Evolutionary conservation across 495 filamentous ascomycete species (phyloP), one percentile per base, ranked within the genome.

Genomic region (Penicillium longicatenatum): DNA sequence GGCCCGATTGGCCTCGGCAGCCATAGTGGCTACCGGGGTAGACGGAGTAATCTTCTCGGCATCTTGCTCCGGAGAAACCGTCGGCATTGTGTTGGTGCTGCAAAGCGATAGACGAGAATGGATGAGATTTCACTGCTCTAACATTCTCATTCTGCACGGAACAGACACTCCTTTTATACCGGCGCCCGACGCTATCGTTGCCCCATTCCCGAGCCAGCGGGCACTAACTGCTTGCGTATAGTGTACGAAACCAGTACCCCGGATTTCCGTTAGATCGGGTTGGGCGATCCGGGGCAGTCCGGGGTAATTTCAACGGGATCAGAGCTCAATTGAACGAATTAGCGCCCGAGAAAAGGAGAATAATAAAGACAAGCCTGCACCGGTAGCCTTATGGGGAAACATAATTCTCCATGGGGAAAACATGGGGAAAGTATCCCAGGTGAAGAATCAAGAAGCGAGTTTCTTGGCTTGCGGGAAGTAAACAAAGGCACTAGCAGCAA

Each of bases 261-360:
- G 45, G 45, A 48, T 48, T 48, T 48, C n/a, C 43, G 1, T 26
- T 29, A 30, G 45, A 8, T 24, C 16, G 2, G 16, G 5, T 30
- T 4, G 6, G 16, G 16, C 21, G 7, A 48, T 22, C n/a, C 11
- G 11, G 37, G 48, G 45, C 26, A 20, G 30, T 50, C 53, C 35
- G 53, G 53, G 53, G 53, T 35, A 48, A 29, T 24, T 22, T 44
- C 33, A 8, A 33, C 35, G 54, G 50, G 46, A 56, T n/a, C n/a
- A n/a, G n/a, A n/a, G n/a, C n/a, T n/a, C n/a, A n/a, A n/a, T 39
- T 50, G 54, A 20, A 16, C 54, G 31, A 56, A 56, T 56, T 16
- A 39, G 37, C 37, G 2, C 3, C 3, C 12, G 31, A 35, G 12
- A 20, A 50, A 24, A 44, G 19, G 30, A 2, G 31, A 30, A 17